Evolutionary conservation across 129 eudicot species (phyloP).

Genomic region (Artemisia tridentata): DNA sequence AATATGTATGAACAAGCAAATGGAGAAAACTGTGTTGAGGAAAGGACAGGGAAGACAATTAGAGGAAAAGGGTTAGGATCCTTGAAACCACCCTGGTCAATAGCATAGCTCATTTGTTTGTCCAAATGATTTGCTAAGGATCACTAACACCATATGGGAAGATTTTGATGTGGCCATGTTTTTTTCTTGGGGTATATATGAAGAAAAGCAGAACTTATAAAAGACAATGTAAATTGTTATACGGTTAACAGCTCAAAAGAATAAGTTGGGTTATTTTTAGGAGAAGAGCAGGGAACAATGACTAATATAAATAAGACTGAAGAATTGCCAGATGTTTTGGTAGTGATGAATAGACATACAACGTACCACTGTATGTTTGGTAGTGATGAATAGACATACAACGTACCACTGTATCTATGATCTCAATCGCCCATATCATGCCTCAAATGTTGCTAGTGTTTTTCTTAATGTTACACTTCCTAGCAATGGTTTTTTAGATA

Average conservation of each 20-base stretch:
- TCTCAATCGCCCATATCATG: not conserved
- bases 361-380: not conserved
- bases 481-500: not conserved
- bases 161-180: too few species aligned
- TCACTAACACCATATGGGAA: too few species aligned
- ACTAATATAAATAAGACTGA: not conserved
- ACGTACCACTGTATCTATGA: not conserved
- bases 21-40: too few species aligned
- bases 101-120: too few species aligned
- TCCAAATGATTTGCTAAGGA: too few species aligned
- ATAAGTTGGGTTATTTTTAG: not conserved
- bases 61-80: too few species aligned
- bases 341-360: not conserved
- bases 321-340: not conserved
- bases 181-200: too few species aligned
- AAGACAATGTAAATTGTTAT: too few species aligned
- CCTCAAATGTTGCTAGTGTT: not conserved
- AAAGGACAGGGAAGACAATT: too few species aligned
- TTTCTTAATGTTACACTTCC: not conserved
- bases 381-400: not conserved
- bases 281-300: constrained; percentile 4
- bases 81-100: too few species aligned
- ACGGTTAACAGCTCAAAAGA: not conserved
- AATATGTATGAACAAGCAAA: too few species aligned
- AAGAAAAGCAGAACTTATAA: too few species aligned